Percentiles rank a stretch among this genome's conserved stretches.
phyloP scores from a whole-genome alignment of 805 yeast genomes.

The Zygosaccharomyces bailii region DNA sequence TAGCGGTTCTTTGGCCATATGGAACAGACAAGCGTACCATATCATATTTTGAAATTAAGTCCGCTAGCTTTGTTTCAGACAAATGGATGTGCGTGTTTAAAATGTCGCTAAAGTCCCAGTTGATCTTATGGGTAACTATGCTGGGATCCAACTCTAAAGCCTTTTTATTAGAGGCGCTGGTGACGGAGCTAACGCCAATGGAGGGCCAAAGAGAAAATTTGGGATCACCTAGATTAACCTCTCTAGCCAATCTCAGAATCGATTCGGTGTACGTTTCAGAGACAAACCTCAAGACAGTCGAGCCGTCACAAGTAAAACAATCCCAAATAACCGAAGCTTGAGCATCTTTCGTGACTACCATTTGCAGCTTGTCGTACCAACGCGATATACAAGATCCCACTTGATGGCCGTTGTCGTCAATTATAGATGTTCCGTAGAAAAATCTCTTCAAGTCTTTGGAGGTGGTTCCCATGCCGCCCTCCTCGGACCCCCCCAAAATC shows the following conservation, averaged over 20 bases:
- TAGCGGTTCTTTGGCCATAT: constrained; percentile 73
- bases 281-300: constrained; percentile 81
- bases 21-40: constrained; percentile 73
- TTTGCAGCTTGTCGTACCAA: constrained; percentile 90
- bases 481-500: constrained; percentile 1
- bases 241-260: constrained; percentile 73
- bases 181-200: constrained; percentile 12
- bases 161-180: constrained; percentile 8
- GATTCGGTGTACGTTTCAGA: constrained; percentile 90
- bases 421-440: constrained; percentile 73
- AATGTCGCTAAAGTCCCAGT: constrained; percentile 40
- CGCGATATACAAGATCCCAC: constrained; percentile 90
- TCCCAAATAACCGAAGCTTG: constrained; percentile 91
- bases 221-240: constrained; percentile 59
- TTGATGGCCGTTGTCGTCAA: constrained; percentile 74
- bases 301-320: constrained; percentile 89
- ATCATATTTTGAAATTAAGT: constrained; percentile 73
- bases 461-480: constrained; percentile 5
- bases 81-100: constrained; percentile 54
- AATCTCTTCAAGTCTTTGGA: constrained; percentile 53
- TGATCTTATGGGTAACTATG: constrained; percentile 28
- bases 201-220: constrained; percentile 39
- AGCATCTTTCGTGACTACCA: constrained; percentile 78
- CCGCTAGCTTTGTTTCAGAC: constrained; percentile 86
- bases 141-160: constrained; percentile 17